Base-by-base conservation (phyloP, 176 grass and related monocot genomes). In the Aegilops speltoides region DNA sequence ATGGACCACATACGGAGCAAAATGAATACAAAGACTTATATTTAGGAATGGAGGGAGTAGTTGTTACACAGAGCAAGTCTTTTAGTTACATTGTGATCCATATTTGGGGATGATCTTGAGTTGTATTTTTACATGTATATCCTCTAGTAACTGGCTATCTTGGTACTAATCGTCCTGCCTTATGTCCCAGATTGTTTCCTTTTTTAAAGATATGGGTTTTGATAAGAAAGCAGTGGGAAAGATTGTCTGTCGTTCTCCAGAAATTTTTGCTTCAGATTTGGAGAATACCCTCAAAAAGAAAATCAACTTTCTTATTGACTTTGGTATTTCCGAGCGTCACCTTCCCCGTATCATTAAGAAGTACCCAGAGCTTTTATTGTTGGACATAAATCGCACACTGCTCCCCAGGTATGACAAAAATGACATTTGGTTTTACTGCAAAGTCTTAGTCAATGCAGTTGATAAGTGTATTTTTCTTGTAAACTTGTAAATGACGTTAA, bases 301-400 rank as follows among this genome's bases (percentile, higher is more conserved):
- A 89, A 91, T 98, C 2, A 20, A 92, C 10, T 92, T 91, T 84
- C 86, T 95, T 82, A 72, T 83, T 79, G 75, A 95, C 78, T 94
- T 95, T 82, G 96, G 96, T 90, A 83, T 98, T 90, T 84, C 89
- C 13, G 80, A 79, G n/a, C 20, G 74, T 40, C 69, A 93, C 10
- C 86, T 98, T 87, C 93, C 77, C 88, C 84, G 91, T 59, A 85
- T 95, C 64, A 87, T 98, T 83, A 93, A 64, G 86, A 98, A 98
- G 81, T 98, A 94, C 86, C 93, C 91, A 3, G 96, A 98, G 69
- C n/a, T 95, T 76, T 79, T 98, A 61, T 75, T 98, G 79, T 92
- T 95, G 81, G 96, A 98, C 75, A 91, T 86, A 26, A 81, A 91
- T 84, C 60, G 7, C 75, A 94, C 85, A 76, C 31, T 98, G 65